Percentiles rank a stretch among this genome's conserved stretches.
phyloP scores from a whole-genome alignment of 495 filamentous ascomycete species.

The Glarea lozoyensis region DNA sequence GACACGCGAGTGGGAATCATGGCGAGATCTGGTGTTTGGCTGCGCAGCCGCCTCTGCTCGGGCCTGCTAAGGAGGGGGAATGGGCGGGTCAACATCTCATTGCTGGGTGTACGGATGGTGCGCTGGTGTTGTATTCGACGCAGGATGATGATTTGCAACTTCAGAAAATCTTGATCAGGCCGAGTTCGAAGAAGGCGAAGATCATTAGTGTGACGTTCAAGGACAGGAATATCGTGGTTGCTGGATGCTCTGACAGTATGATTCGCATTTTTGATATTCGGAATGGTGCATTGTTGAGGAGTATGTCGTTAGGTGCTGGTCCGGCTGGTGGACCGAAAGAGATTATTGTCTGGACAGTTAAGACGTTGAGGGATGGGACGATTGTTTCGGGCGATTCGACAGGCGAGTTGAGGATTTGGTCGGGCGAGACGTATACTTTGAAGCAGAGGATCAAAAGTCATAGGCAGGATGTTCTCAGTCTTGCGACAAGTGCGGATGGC shows the following conservation, averaged over 20 bases:
- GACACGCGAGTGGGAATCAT: slow-evolving; percentile 83
- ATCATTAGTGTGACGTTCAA: slow-evolving; percentile 88
- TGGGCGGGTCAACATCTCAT: slow-evolving; percentile 62
- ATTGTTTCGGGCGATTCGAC: slow-evolving; percentile 93
- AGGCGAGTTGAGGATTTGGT: slow-evolving; percentile 87
- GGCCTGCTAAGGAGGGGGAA: slow-evolving; percentile 11
- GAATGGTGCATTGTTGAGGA: slow-evolving; percentile 60
- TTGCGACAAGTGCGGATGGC: slow-evolving; percentile 72
- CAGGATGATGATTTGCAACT: slow-evolving; percentile 71
- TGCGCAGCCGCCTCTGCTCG: slow-evolving; percentile 60
- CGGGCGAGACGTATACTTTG: slow-evolving; percentile 82
- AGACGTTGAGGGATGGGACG: slow-evolving; percentile 74
- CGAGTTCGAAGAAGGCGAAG: slow-evolving; percentile 70
- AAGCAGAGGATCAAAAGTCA: slow-evolving; percentile 78
- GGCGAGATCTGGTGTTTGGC: slow-evolving; percentile 95
- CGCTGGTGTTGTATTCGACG: slow-evolving; percentile 76
- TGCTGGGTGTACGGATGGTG: slow-evolving; percentile 86
- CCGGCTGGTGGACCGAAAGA: slow-evolving; percentile 68
- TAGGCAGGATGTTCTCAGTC: slow-evolving; percentile 79
- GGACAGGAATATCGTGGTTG: slow-evolving; percentile 69
- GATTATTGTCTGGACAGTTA: slow-evolving; percentile 86
- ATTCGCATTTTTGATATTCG: slow-evolving; percentile 86
- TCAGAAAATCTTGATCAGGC: slow-evolving; percentile 55
- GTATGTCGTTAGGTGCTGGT: slow-evolving; percentile 77
- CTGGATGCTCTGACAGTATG: slow-evolving; percentile 86